Evolutionary conservation across 768 basidiomycete genomes (phyloP), one percentile per base, ranked within the genome.

Genomic region (Boletus coccyginus): DNA sequence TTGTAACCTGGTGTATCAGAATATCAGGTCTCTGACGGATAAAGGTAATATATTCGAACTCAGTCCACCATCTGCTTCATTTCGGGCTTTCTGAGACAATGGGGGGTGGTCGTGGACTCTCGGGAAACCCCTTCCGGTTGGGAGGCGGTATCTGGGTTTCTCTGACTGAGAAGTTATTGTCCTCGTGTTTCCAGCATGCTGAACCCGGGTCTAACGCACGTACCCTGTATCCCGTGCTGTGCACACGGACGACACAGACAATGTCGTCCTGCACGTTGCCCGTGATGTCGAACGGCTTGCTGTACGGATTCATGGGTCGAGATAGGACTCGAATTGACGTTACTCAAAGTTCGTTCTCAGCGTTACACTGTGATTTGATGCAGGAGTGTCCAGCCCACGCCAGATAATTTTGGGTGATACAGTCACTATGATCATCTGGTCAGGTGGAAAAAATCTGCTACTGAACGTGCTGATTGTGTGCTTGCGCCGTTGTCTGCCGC

Each of bases 101-200:
- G 58, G 61, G 62, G 59, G 50, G 12, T 39, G 41, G 44, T 16
- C 39, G 41, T 29, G 40, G 31, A 41, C 50, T 52, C 57, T n/a
- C n/a, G 64, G 67, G 43, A 61, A 55, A 42, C 41, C 47, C 57
- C 59, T 52, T 50, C 33, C 49, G 17, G 49, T 42, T 39, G 57
- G 33, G 33, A 58, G 49, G 56, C 46, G 27, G 50, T 46, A n/a
- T 49, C 55, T 31, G 27, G 24, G 38, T 36, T 17, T 14, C 16
- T 50, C 68, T 61, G 63, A 5, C 68, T 68, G 66, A 44, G 27
- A 27, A 27, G 46, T 6, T 40, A 32, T 53, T 52, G 51, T 55
- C 69, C 71, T 71, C 70, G 63, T 73, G 71, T 65, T 63, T 62
- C 50, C 59, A 41, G 51, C 70, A 45, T 64, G 61, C 54, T 33